Percentiles rank a stretch among this genome's conserved stretches.
Conservation (phyloP, 768 basidiomycete species). For the Pholiota conissans region DNA sequence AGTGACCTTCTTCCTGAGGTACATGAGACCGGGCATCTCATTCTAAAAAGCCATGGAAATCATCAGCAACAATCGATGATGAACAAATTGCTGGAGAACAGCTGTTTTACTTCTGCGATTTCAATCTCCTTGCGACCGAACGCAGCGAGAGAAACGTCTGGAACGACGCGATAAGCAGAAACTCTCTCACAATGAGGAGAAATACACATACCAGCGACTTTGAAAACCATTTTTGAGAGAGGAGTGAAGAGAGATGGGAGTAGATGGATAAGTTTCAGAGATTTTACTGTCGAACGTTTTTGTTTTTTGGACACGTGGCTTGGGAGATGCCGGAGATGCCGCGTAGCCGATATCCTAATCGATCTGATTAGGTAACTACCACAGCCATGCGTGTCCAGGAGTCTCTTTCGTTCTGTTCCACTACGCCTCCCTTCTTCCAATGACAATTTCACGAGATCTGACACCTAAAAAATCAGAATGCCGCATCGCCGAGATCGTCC, state of each 20-base stretch:
- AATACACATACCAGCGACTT: constrained; percentile 73
- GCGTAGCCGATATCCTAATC: constrained; percentile 1
- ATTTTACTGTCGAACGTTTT: constrained; percentile 37
- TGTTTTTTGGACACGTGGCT: constrained; percentile 35
- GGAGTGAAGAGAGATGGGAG: constrained; percentile 23
- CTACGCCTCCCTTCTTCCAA: neutral
- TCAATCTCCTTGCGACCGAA: constrained; percentile 99
- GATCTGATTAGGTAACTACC: constrained; percentile 15
- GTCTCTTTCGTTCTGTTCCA: neutral
- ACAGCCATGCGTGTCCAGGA: neutral
- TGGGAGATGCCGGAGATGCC: constrained; percentile 6
- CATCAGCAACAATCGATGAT: constrained; percentile 12
- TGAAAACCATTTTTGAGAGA: constrained; percentile 71
- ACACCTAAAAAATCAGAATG: constrained; percentile 37
- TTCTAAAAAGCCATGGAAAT: constrained; percentile 46
- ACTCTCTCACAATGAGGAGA: neutral
- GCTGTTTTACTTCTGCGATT: constrained; percentile 83
- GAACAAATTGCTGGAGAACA: neutral
- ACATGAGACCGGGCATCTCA: constrained; percentile 97
- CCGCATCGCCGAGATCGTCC: constrained; percentile 68
- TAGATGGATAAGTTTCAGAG: constrained; percentile 15
- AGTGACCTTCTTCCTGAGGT: constrained; percentile 80
- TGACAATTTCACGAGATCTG: constrained; percentile 4
- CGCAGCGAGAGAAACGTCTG: constrained; percentile 95
- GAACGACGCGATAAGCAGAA: constrained; percentile 11